Base-by-base conservation (phyloP, 495 filamentous ascomycete species). In the Aspergillus coremiiformis region DNA sequence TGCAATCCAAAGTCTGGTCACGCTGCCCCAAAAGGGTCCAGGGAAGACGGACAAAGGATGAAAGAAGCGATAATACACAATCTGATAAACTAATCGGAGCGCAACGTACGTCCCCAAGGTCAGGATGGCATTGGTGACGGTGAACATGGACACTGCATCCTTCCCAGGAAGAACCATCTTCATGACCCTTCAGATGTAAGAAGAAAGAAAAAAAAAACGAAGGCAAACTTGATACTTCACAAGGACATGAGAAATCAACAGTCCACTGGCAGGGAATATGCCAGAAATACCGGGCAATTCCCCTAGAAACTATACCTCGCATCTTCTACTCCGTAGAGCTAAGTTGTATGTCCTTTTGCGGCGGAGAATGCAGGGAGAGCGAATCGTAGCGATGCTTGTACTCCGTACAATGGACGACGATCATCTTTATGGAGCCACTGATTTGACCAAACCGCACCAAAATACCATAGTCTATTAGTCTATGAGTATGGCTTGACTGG, bases 21-120 rank as follows among this genome's bases (percentile, higher is more conserved):
- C 69, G 17, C 60, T 68, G 10, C 62, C 78, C 74, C 72, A 78
- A 59, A 79, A 80, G 1, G 78, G 78, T 15, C 78, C 78, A 0
- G 78, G 78, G 48, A 79, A 78, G 20, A 57, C 56, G 1, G 67
- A 56, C 2, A 82, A 61, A 5, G 77, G 76, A 47, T 78, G 74
- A 50, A 79, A 77, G 61, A 75, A 80, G 39, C 69, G 68, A 47
- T 79, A 79, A 53, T 77, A 69, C 24, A 79, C 53, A 21, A 71
- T 65, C 44, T 72, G 69, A 44, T 62, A 68, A 10, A 52, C 33
- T 44, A 63, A 59, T 39, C 57, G 58, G 0, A 69, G 49, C 0
- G 47, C 53, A n/a, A 66, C 32, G 58, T 71, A 70, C 1, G 51
- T 58, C 17, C 68, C 3, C 11, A 62, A 48, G 39, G 54, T 55